Conservation (phyloP, 2,329 filamentous ascomycete genomes). For the Colletotrichum abscissum region DNA sequence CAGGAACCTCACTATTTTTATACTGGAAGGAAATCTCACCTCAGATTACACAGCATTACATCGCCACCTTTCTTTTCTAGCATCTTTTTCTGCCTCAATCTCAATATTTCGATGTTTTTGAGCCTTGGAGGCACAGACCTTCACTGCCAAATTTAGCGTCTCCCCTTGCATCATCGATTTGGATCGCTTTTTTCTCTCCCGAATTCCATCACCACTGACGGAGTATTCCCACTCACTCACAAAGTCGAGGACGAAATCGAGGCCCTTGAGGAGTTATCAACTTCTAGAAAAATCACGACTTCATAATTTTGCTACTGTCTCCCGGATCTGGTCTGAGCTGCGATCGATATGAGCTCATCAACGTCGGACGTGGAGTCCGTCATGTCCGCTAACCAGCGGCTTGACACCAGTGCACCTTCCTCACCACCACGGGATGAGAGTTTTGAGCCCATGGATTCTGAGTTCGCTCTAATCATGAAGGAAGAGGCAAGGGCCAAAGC, state of each 20-base stretch:
- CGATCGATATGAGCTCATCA: constrained; percentile 41
- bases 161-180: constrained; percentile 27
- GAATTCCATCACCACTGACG: neutral
- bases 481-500: constrained; percentile 50
- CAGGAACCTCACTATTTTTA: neutral
- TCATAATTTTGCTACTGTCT: too few relatives aligned
- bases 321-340: neutral
- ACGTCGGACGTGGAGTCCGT: constrained; percentile 48
- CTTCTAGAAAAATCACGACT: neutral
- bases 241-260: too few relatives aligned
- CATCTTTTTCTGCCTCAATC: neutral
- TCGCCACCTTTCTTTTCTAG: neutral
- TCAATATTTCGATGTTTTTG: neutral
- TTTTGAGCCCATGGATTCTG: constrained; percentile 34
- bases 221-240: neutral
- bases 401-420: constrained; percentile 50
- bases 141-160: constrained; percentile 1
- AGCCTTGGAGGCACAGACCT: neutral
- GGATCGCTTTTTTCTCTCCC: neutral
- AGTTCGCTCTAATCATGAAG: constrained; percentile 43
- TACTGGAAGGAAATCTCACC: neutral
- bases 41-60: neutral
- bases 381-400: constrained; percentile 41
- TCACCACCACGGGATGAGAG: constrained; percentile 48
- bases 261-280: neutral